Conservation (phyloP, 306 rosid species). For the Vigna angularis region DNA sequence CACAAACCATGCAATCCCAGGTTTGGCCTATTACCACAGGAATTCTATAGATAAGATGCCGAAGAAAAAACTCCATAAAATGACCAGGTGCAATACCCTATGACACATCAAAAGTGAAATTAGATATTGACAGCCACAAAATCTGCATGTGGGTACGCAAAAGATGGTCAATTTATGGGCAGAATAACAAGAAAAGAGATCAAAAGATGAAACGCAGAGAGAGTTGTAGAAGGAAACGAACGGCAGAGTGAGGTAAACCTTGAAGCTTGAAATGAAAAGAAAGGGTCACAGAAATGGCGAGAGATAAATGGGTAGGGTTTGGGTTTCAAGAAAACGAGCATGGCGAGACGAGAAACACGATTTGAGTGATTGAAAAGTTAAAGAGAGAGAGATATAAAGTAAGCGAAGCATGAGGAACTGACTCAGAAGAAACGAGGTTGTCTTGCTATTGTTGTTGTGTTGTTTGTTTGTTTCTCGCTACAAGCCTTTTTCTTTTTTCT, state of each 20-base stretch:
- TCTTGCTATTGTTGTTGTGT: not conserved
- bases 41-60: not conserved
- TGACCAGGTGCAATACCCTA: slow-evolving; percentile 36
- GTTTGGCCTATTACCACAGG: not conserved
- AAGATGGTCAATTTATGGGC: slow-evolving; percentile 25
- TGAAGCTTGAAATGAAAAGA: slow-evolving; percentile 34
- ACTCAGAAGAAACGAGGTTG: slow-evolving; percentile 22
- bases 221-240: slow-evolving; percentile 29
- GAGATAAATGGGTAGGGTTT: not conserved
- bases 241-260: slow-evolving; percentile 16
- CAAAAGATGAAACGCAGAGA: not conserved
- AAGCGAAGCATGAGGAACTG: slow-evolving; percentile 22
- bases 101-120: slow-evolving; percentile 30
- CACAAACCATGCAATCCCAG: slow-evolving; percentile 41
- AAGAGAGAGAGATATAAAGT: slow-evolving; percentile 14
- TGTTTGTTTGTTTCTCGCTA: not conserved
- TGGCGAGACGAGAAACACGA: slow-evolving; percentile 18
- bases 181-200: slow-evolving; percentile 23
- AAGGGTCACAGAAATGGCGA: not conserved
- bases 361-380: not conserved
- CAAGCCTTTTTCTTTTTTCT: not conserved
- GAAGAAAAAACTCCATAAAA: slow-evolving; percentile 46
- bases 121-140: slow-evolving; percentile 22
- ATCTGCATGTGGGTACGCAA: slow-evolving; percentile 33
- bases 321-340: slow-evolving; percentile 15